phyloP scores from a whole-genome alignment of 2,329 filamentous ascomycete genomes.

The Botrytis porri region DNA sequence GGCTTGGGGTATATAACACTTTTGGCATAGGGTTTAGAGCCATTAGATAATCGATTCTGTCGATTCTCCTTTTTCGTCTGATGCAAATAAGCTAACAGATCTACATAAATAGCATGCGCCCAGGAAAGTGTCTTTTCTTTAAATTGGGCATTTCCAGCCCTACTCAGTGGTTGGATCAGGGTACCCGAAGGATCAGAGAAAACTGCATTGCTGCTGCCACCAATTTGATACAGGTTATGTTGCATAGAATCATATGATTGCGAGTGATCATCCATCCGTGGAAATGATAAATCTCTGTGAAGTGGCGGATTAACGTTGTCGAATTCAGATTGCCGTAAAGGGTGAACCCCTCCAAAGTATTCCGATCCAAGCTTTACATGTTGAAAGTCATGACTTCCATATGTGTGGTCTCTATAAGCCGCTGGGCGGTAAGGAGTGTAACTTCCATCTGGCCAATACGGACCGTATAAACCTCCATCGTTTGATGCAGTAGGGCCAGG shows the following conservation, averaged over 20 bases:
- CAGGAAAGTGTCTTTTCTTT: slow-evolving; percentile 66
- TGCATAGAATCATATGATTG: slow-evolving; percentile 16
- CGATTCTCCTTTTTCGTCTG: slow-evolving; percentile 51
- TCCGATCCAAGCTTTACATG: slow-evolving; percentile 11
- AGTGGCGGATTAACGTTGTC: slow-evolving; percentile 11
- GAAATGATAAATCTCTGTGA: slow-evolving; percentile 12
- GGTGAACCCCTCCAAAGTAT: slow-evolving; percentile 9
- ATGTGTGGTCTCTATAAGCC: slow-evolving; percentile 53
- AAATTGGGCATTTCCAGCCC: slow-evolving; percentile 48
- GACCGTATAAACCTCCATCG: slow-evolving; percentile 55
- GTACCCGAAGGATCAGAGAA: slow-evolving; percentile 26
- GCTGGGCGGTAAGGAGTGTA: slow-evolving; percentile 53
- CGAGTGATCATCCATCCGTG: slow-evolving; percentile 1
- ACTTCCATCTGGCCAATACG: slow-evolving; percentile 63
- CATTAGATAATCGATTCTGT: slow-evolving; percentile 36
- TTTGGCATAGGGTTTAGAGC: slow-evolving; percentile 44
- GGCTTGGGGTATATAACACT: slow-evolving; percentile 55
- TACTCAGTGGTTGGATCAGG: slow-evolving; percentile 30
- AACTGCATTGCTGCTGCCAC: slow-evolving; percentile 5
- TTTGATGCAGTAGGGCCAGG: slow-evolving; percentile 57
- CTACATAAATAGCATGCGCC: slow-evolving; percentile 71
- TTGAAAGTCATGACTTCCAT: slow-evolving; percentile 23
- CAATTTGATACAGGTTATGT: slow-evolving; percentile 16
- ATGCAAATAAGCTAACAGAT: slow-evolving; percentile 64
- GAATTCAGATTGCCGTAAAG: slow-evolving; percentile 21